Evolutionary conservation across 163 green algal species (phyloP).

Genomic region (Scenedesmus sp.): DNA sequence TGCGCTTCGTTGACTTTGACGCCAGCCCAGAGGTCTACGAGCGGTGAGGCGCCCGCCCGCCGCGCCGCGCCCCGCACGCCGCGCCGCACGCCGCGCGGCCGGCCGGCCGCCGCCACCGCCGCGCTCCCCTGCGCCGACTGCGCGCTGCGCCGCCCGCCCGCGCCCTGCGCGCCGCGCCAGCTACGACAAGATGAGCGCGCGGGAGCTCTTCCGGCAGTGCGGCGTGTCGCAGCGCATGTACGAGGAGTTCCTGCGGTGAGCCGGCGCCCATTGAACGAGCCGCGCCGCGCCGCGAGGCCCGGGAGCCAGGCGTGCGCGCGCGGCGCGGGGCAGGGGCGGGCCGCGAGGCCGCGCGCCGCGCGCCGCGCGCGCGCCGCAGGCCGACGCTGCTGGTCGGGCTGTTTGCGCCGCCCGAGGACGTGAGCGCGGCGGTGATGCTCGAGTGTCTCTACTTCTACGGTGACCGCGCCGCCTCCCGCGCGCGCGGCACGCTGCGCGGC

Average conservation of each 20-base stretch:
- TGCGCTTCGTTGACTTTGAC: conserved; percentile 84
- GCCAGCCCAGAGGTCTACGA: conserved; percentile 57
- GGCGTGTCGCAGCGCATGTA: conserved; percentile 83
- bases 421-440: conserved; percentile 83
- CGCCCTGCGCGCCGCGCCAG: conserved; percentile 1
- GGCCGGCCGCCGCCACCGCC: no score
- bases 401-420: conserved; percentile 89
- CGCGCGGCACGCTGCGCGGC: no score
- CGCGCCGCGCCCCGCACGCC: no score
- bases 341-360: no score
- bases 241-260: conserved; percentile 82
- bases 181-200: conserved; percentile 90
- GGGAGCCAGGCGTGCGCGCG: not conserved
- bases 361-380: conserved; percentile 68
- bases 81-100: no score
- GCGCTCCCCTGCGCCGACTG: no score
- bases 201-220: conserved; percentile 84
- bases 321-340: no score
- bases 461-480: not conserved
- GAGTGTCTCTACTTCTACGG: conserved; percentile 94
- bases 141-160: not conserved
- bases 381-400: conserved; percentile 90
- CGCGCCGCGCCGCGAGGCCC: no score
- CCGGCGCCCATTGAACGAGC: not conserved
- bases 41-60: conserved; percentile 28